Evolutionary conservation across 345 rosid genomes (phyloP), one percentile per base, ranked within the genome.

Genomic region (Euclidium syriacum): DNA sequence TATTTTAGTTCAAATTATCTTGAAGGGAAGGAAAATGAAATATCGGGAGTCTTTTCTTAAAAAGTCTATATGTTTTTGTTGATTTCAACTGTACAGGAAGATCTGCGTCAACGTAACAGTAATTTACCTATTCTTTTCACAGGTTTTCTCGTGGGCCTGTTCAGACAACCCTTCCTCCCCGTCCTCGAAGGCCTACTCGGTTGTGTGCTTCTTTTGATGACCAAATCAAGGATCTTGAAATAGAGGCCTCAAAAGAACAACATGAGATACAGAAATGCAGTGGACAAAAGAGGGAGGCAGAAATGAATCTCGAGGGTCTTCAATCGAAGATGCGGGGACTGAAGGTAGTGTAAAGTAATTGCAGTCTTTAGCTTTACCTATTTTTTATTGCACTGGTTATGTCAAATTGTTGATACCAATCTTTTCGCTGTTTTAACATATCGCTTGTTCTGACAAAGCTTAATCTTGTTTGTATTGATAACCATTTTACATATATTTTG

Each of bases 131-230:
- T 36, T 66, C 40, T 19, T 57, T 23, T 65, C 65, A 24, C 67
- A 88, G 92, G 96, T 88, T 88, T 77, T 81, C 82, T 29, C 90
- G 95, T 58, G 85, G 87, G 18, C 81, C 87, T 53, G 96, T 86
- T 64, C 88, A 91, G 77, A 91, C 96, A 32, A 79, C 79, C 46
- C 87, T 91, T 73, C 96, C 95, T 52, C 77, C 88, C 23, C 76
- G 66, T 39, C 74, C 72, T 71, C 75, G 60, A 46, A 77, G 82
- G 74, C 70, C 73, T 49, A 80, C 81, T 12, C 90, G 88, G 29
- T 83, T 91, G 24, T 82, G 88, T 80, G 77, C 83, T 72, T 86
- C 95, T 52, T 91, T 76, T 70, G 96, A 81, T 74, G 78, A 75
- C 73, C 87, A 84, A 56, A 85, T 91, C 42, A 79, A 71, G 76